Base-by-base conservation (phyloP, 2,329 filamentous ascomycete species). In the Aspergillus novofumigatus region DNA sequence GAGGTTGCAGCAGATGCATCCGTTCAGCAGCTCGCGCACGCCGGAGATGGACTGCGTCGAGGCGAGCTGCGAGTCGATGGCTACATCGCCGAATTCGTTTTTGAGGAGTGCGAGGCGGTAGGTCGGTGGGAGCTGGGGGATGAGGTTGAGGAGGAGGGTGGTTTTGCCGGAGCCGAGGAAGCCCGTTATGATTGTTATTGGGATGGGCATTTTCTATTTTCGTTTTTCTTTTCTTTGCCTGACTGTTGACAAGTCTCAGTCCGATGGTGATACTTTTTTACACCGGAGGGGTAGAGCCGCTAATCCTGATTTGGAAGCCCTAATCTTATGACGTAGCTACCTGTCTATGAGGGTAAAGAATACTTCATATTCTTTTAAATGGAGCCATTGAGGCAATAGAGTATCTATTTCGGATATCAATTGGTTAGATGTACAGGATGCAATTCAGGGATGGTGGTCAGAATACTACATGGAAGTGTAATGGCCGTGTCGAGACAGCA, bases 1-100 rank as follows among this genome's bases (percentile, higher is more conserved):
- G 26, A 97, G 88, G 72, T 97, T 97, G 80, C 94, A 99, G 83
- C 94, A 99, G 75, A 99, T 97, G 78, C 94, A 97, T 64, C 93
- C 94, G 73, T 96, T 96, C 54, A 99, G 87, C 1, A 99, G 83
- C 75, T 99, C 94, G 67, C 90, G 89, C 4, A 96, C 92, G 55
- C 92, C 93, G 0, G 91, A 88, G 65, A 99, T 92, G 61, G 92
- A 87, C 51, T 85, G 85, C 14, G 89, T 89, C 0, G 89, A 82
- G 17, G 94, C 93, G 29, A 99, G 87, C 73, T 96, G 90, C 1
- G 90, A 94, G 80, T 99, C 94, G 71, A 99, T 83, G 38, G 92
- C 92, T 45, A 99, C 78, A 73, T 97, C 92, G 70, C 94, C 94
- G 74, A 97, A 97, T 78, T 99, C 94, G 77, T 99, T 99, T 75